These are phyloP conservation scores for Plasmodium sp. DNA, from an alignment of 169 alveolate genomes.

Conservation along the genomic window DNA sequence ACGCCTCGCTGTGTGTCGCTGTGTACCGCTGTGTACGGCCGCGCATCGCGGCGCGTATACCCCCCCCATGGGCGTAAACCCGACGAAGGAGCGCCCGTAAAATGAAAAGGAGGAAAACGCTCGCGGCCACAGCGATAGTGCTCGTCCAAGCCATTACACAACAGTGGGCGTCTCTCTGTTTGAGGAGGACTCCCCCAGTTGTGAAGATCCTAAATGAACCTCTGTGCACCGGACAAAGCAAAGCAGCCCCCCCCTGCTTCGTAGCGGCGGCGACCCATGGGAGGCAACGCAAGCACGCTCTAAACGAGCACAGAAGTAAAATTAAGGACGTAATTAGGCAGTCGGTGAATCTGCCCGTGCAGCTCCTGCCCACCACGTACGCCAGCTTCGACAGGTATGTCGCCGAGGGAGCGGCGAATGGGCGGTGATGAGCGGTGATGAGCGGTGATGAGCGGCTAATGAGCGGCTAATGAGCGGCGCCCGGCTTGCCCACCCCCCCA, in stretches of 20 bases:
- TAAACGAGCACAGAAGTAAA: conserved; percentile 18
- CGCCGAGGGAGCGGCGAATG: not conserved
- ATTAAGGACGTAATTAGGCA: conserved; percentile 46
- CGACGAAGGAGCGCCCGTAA: not conserved
- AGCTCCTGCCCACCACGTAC: conserved; percentile 34
- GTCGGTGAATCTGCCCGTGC: conserved; percentile 42
- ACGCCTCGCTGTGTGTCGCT: not conserved
- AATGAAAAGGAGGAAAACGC: not conserved
- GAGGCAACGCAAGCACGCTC: not conserved
- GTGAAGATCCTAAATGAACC: not conserved
- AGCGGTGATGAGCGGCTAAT: no score
- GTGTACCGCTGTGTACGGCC: no score
- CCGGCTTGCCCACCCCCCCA: not conserved
- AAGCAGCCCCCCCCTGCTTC: not conserved
- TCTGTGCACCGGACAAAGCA: not conserved
- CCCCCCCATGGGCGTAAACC: not conserved
- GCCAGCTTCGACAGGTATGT: conserved; percentile 48
- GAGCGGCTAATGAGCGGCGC: not conserved
- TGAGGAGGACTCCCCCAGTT: not conserved
- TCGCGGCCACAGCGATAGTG: not conserved
- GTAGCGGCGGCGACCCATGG: not conserved
- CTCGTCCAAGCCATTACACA: not conserved
- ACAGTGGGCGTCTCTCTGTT: not conserved
- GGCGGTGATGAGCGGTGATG: not conserved
- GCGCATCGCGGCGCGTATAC: no score